Evolutionary conservation across 108 stramenopile genomes (phyloP).

Genomic region (Asterionellopsis glacialis): DNA sequence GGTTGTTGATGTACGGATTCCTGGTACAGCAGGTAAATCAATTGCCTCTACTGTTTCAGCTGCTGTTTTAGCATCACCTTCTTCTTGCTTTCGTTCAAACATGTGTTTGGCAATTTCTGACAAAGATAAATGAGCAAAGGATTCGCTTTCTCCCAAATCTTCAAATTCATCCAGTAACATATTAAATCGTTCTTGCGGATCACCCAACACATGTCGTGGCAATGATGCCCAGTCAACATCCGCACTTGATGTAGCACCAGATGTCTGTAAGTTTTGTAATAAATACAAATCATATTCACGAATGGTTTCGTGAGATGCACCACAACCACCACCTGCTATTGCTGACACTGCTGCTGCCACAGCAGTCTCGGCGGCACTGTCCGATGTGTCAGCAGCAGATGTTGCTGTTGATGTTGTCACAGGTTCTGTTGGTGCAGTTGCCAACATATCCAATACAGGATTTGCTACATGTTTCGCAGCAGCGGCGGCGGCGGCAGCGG

Average conservation of each 20-base stretch:
- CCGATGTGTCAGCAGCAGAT: constrained; percentile 2
- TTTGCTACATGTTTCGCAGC: neutral
- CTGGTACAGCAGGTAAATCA: constrained; percentile 24
- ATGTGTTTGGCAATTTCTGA: constrained; percentile 30
- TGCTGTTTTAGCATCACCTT: constrained; percentile 30
- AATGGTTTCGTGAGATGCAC: too few species aligned
- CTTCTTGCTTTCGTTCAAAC: constrained; percentile 19
- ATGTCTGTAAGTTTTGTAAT: constrained; percentile 8
- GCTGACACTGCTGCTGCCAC: neutral
- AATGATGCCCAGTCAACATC: constrained; percentile 31
- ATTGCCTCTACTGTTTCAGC: constrained; percentile 58
- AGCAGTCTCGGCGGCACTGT: neutral
- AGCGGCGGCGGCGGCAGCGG: too few species aligned
- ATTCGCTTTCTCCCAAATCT: constrained; percentile 17
- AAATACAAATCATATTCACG: constrained; percentile 20
- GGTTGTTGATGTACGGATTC: too few species aligned
- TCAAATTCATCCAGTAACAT: constrained; percentile 45
- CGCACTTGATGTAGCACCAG: constrained; percentile 3
- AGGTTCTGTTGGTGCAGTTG: neutral
- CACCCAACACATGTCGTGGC: constrained; percentile 3
- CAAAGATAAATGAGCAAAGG: constrained; percentile 15
- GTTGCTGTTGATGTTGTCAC: constrained; percentile 4
- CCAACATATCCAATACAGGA: neutral
- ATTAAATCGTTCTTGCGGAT: constrained; percentile 39
- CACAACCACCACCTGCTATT: neutral